A percentile compares a stretch with the other conserved stretches of the same genome.
phyloP scores from a whole-genome alignment of 352 stramenopile genomes.

The Plasmopara viticola region DNA sequence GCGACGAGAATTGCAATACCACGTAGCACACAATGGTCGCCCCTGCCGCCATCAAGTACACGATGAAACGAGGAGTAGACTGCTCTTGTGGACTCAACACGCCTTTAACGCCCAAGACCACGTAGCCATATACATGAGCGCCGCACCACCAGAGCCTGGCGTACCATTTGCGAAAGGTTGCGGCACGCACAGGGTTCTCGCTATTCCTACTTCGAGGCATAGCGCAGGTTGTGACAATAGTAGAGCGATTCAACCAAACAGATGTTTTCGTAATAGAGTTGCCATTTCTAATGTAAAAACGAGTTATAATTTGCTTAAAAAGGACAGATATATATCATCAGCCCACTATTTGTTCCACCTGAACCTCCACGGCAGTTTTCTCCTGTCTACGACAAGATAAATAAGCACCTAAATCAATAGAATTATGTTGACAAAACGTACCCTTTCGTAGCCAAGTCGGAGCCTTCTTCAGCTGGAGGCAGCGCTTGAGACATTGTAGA shows the following conservation, averaged over 20 bases:
- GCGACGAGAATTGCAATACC: constrained; percentile 52
- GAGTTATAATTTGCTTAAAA: background rate
- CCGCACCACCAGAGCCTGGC: constrained; percentile 62
- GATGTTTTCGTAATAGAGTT: too few relatives aligned
- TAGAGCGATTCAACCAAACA: background rate
- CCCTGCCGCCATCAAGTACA: constrained; percentile 31
- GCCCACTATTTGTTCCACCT: constrained; percentile 28
- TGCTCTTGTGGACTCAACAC: constrained; percentile 24
- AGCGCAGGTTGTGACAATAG: constrained; percentile 11
- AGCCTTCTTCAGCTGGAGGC: constrained; percentile 13
- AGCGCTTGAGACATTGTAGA: constrained; percentile 10
- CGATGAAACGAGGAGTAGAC: constrained; percentile 35
- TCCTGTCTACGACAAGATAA: constrained; percentile 8
- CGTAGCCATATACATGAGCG: constrained; percentile 60
- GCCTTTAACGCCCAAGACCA: constrained; percentile 35
- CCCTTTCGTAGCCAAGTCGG: constrained; percentile 21
- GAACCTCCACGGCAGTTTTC: constrained; percentile 11
- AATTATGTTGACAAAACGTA: constrained; percentile 18
- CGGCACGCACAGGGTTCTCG: constrained; percentile 24
- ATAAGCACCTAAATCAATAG: constrained; percentile 5
- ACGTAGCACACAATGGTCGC: constrained; percentile 42
- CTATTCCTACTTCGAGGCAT: constrained; percentile 24
- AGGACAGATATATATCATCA: constrained; percentile 16
- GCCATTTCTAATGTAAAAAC: background rate
- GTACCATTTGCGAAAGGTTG: constrained; percentile 53